Conservation (phyloP, 306 rosid species). For the Mimosa pudica region DNA sequence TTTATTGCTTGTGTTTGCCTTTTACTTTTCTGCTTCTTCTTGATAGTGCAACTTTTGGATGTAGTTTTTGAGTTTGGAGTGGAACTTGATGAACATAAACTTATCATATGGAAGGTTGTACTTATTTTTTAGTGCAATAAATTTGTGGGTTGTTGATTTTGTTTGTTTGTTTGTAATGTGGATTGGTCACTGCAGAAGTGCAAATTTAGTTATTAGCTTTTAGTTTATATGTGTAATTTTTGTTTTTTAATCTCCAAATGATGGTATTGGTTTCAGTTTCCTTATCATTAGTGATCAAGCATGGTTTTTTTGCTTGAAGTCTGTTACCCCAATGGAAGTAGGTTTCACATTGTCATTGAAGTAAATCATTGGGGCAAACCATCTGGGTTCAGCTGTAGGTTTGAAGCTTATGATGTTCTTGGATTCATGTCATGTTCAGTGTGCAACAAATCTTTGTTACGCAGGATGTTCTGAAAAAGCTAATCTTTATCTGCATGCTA, state of each 20-base stretch:
- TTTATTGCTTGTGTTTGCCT: slow-evolving; percentile 34
- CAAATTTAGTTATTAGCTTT: slow-evolving; percentile 5
- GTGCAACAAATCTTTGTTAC: slow-evolving; percentile 19
- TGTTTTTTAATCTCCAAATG: background rate
- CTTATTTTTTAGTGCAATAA: slow-evolving; percentile 4
- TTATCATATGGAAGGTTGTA: slow-evolving; percentile 21
- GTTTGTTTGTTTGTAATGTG: background rate
- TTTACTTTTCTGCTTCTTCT: slow-evolving; percentile 18
- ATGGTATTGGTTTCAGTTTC: slow-evolving; percentile 8
- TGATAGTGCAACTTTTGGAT: background rate
- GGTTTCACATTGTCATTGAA: background rate
- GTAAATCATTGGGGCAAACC: slow-evolving; percentile 10
- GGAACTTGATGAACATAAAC: slow-evolving; percentile 2
- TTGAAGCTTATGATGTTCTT: slow-evolving; percentile 31
- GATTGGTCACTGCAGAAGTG: background rate
- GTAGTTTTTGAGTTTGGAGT: background rate
- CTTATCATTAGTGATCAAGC: background rate
- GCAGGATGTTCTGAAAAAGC: slow-evolving; percentile 14
- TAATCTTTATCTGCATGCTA: slow-evolving; percentile 24
- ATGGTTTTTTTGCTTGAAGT: slow-evolving; percentile 29
- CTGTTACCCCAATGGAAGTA: slow-evolving; percentile 1
- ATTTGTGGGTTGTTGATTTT: slow-evolving; percentile 34
- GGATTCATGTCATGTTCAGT: slow-evolving; percentile 21
- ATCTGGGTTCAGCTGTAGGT: slow-evolving; percentile 20
- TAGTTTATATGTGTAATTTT: background rate